These are phyloP conservation scores for Ceratopteris richardii DNA, from an alignment of 75 land plant species.

Conservation along the genomic window DNA sequence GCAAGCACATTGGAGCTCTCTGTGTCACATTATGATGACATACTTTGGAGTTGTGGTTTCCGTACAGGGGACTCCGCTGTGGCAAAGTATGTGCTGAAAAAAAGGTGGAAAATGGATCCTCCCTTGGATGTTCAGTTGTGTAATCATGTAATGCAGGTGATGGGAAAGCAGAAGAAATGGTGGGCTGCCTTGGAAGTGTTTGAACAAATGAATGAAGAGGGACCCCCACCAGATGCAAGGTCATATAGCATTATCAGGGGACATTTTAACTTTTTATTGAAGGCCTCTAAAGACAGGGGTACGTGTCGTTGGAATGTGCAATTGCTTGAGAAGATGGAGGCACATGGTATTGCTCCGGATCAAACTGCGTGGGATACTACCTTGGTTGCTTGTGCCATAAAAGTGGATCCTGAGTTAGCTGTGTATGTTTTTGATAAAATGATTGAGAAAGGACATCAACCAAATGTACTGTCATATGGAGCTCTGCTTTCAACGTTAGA, in stretches of 20 bases:
- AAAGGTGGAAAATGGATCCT: conserved; percentile 38
- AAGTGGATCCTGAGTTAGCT: conserved; percentile 54
- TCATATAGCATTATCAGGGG: conserved; percentile 53
- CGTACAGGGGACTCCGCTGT: conserved; percentile 38
- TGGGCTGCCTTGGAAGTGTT: conserved; percentile 86
- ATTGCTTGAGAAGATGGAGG: conserved; percentile 68
- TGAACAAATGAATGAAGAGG: conserved; percentile 59
- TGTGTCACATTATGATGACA: conserved; percentile 33
- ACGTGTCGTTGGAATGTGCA: conserved; percentile 74
- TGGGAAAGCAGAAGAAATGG: conserved; percentile 82
- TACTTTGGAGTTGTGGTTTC: conserved; percentile 55
- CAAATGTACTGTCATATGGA: conserved; percentile 57
- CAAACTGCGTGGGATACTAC: conserved; percentile 69
- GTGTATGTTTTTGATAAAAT: conserved; percentile 59
- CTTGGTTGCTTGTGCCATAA: conserved; percentile 62
- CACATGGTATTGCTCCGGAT: conserved; percentile 62
- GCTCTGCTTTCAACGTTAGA: conserved; percentile 78
- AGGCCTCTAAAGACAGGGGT: conserved; percentile 52
- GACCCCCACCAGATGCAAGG: conserved; percentile 58
- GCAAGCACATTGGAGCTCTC: conserved; percentile 18
- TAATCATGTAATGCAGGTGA: conserved; percentile 67
- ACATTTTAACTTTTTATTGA: conserved; percentile 53
- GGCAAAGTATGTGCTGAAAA: conserved; percentile 42
- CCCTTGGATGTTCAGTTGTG: conserved; percentile 52
- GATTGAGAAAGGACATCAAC: conserved; percentile 64